Evolutionary conservation across 441 rosid species (phyloP), one percentile per base, ranked within the genome.

Genomic region (Adansonia rubrostipa): DNA sequence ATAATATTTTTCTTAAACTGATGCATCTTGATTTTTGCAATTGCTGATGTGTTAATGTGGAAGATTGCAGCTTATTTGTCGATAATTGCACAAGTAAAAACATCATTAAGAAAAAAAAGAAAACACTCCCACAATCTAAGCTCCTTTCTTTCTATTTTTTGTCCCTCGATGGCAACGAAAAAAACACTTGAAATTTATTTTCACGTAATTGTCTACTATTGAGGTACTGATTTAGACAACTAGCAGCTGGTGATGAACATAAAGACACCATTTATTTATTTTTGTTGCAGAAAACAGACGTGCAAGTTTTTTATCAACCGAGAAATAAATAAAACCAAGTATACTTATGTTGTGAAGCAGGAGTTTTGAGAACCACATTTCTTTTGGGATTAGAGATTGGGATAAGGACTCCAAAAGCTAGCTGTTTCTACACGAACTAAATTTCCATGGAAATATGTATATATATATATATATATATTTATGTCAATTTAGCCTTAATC

Each of bases 391-490:
- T 60, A 17, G 13, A 28, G 80, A 78, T 78, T 36, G 61, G 76
- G 80, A 78, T 78, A 78, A 78, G 75, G 76, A 36, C 74, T 71
- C 53, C 15, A 47, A 47, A 77, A 47, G 5, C 48, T 69, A 40
- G 65, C 40, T 36, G 40, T 68, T 69, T 77, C 80, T 75, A 69
- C 79, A 75, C 78, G 40, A 75, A 20, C 56, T 9, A 24, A 58
- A 45, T 42, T 24, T 69, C 40, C 6, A 73, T 42, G 20, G 28
- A 72, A 71, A 72, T 36, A 36, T 36, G 40, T 36, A 5, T 15
- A 5, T 17, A 62, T 9, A 13, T 3, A 53, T 17, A 40, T 40
- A 75, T 28, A 10, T 5, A 13, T 19, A 20, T 68, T 77, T 57
- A 9, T 45, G 80, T 77, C 74, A 44, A 77, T 58, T 45, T 77